Evolutionary conservation across 129 eudicot genomes (phyloP).

Genomic region (Pulicaria dysenterica): DNA sequence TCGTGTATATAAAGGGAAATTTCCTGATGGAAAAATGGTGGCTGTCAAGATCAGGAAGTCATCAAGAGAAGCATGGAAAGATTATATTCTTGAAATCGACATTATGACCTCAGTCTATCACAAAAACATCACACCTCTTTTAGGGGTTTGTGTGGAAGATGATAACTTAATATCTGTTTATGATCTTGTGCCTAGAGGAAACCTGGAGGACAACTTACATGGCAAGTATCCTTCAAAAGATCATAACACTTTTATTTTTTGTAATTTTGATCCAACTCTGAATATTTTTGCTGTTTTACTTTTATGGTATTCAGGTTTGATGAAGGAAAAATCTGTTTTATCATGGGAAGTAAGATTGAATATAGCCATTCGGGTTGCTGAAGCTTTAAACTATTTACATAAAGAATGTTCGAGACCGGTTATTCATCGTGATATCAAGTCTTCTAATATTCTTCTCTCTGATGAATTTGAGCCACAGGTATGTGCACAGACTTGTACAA

Average conservation of each 20-base stretch:
- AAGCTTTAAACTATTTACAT: slow-evolving; percentile 79
- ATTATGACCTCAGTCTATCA: slow-evolving; percentile 80
- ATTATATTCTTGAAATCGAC: slow-evolving; percentile 72
- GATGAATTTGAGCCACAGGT: slow-evolving; percentile 85
- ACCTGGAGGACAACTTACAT: slow-evolving; percentile 78
- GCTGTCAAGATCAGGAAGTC: slow-evolving; percentile 79
- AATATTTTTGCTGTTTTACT: neutral
- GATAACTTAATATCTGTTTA: slow-evolving; percentile 73
- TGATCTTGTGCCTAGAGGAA: slow-evolving; percentile 73
- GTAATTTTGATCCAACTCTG: slow-evolving; percentile 6
- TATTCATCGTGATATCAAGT: slow-evolving; percentile 88
- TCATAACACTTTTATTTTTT: neutral
- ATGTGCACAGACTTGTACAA: neutral
- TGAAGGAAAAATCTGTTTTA: slow-evolving; percentile 44
- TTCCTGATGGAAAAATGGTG: slow-evolving; percentile 74
- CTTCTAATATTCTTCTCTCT: slow-evolving; percentile 90
- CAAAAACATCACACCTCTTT: slow-evolving; percentile 68
- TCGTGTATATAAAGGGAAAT: slow-evolving; percentile 76
- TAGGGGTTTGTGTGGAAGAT: slow-evolving; percentile 82
- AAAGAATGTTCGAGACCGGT: slow-evolving; percentile 63
- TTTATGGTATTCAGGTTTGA: slow-evolving; percentile 35
- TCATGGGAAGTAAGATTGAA: slow-evolving; percentile 76
- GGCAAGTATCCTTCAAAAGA: slow-evolving; percentile 33
- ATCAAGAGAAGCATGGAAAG: slow-evolving; percentile 85
- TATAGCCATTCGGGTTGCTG: slow-evolving; percentile 80